Base-by-base conservation (phyloP, 139 green algal genomes). In the Marvania coccoides region DNA sequence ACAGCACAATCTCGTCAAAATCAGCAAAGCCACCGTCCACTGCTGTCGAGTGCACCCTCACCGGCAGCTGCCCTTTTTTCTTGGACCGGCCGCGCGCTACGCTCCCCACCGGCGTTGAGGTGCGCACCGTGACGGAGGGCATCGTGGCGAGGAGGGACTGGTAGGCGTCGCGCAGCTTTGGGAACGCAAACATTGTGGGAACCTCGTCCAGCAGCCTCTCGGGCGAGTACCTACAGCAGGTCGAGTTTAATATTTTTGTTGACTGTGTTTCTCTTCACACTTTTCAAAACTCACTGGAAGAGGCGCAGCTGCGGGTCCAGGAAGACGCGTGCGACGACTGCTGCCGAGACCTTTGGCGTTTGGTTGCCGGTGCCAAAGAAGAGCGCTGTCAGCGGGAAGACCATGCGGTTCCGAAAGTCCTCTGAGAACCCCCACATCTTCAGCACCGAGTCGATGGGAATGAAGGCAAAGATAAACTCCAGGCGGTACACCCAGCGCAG, bases 321-420 rank as follows among this genome's bases (percentile, higher is more conserved):
- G 59, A 91, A 91, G 19, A 91, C 84, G 28, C 84, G 70, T 0
- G 83, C 78, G 7, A 91, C 73, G 45, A 91, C 61, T 3, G 81
- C 84, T 13, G 81, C 65, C 30, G 58, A 63, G 5, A 91, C 84
- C 33, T 73, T 55, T 4, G 78, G 73, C 19, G 84, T 91, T 70
- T 87, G 78, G 70, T 90, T 90, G 68, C 84, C 84, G 23, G 83
- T 79, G 47, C 81, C 84, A 66, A 91, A 91, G 73, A 91, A 91
- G 10, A 91, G 78, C 13, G 84, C 84, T 29, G 79, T 80, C 19
- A 90, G 74, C 3, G 84, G 82, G 61, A 87, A 83, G 23, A 91
- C 71, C 76, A 90, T 88, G 13, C 71, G 40, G n/a, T 81, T 69
- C n/a, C 65, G 47, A 67, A 90, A 90, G 1, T 77, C 74, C 2